phyloP scores from a whole-genome alignment of 768 basidiomycete species.

The Macrocybe gigantea region DNA sequence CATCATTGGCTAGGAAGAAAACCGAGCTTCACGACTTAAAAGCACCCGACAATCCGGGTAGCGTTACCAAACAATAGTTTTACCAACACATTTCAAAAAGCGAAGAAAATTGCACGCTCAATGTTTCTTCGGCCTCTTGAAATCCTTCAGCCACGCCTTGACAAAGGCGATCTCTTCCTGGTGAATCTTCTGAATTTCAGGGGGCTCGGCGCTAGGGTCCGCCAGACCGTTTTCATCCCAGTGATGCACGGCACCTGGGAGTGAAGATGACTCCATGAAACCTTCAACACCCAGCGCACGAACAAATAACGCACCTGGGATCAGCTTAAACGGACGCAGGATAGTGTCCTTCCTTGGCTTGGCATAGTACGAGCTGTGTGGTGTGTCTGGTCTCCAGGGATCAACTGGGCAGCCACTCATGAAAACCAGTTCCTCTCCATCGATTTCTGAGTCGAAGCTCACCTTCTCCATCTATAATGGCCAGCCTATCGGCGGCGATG shows the following conservation, averaged over 20 bases:
- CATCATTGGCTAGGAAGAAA: no score
- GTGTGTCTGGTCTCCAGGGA: slow-evolving; percentile 86
- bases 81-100: no score
- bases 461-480: slow-evolving; percentile 87
- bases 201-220: slow-evolving; percentile 60
- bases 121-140: slow-evolving; percentile 23
- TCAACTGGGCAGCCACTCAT: slow-evolving; percentile 47
- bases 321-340: slow-evolving; percentile 78
- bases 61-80: not conserved
- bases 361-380: slow-evolving; percentile 67
- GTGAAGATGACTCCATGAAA: not conserved
- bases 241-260: slow-evolving; percentile 66
- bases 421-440: not conserved
- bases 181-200: slow-evolving; percentile 77
- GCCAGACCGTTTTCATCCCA: slow-evolving; percentile 71
- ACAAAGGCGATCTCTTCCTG: slow-evolving; percentile 78
- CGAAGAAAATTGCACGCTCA: not conserved
- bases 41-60: not conserved
- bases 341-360: slow-evolving; percentile 63
- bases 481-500: slow-evolving; percentile 74
- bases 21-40: not conserved
- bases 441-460: slow-evolving; percentile 5
- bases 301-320: slow-evolving; percentile 53
- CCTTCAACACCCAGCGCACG: not conserved
- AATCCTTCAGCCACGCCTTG: slow-evolving; percentile 59